These are phyloP conservation scores for Escovopsis sp. DNA, from an alignment of 2,329 filamentous ascomycete species.

Conservation along the genomic window DNA sequence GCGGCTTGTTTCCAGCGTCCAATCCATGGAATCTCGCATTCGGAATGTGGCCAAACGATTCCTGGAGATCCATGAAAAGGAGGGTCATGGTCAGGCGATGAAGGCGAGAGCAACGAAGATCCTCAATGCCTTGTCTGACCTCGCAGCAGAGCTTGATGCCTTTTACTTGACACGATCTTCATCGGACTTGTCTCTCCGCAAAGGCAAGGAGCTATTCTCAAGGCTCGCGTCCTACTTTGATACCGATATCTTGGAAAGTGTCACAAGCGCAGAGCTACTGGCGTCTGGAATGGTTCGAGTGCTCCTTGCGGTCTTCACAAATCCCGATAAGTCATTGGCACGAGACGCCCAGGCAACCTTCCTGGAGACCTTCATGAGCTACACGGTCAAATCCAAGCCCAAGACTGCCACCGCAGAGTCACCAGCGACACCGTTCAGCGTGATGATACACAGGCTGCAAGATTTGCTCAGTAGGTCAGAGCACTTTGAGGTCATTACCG, in stretches of 20 bases:
- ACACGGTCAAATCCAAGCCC: slow-evolving; percentile 48
- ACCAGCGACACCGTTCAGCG: slow-evolving; percentile 71
- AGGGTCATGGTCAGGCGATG: slow-evolving; percentile 55
- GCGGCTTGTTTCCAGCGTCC: slow-evolving; percentile 31
- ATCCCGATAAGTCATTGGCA: slow-evolving; percentile 45
- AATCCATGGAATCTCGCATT: slow-evolving; percentile 51
- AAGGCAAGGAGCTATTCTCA: slow-evolving; percentile 55
- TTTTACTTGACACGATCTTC: slow-evolving; percentile 50
- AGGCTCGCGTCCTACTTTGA: slow-evolving; percentile 74
- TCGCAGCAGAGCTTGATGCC: slow-evolving; percentile 56
- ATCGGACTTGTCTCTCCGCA: slow-evolving; percentile 27
- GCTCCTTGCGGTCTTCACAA: slow-evolving; percentile 68
- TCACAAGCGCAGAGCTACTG: slow-evolving; percentile 88
- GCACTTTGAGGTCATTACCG: slow-evolving; percentile 94
- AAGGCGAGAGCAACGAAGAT: slow-evolving; percentile 68
- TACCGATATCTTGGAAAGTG: slow-evolving; percentile 75
- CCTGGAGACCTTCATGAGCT: slow-evolving; percentile 82
- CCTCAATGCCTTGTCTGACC: slow-evolving; percentile 51
- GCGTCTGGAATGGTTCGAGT: slow-evolving; percentile 80
- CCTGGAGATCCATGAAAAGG: slow-evolving; percentile 66
- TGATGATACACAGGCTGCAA: slow-evolving; percentile 86
- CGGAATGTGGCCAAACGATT: slow-evolving; percentile 68
- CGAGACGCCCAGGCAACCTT: slow-evolving; percentile 67
- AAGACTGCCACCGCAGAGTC: slow-evolving; percentile 52
- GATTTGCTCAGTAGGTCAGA: slow-evolving; percentile 92